Percentiles rank a stretch among this genome's conserved stretches.
phyloP scores from a whole-genome alignment of 169 alveolate genomes.

The Eimeria maxima region DNA sequence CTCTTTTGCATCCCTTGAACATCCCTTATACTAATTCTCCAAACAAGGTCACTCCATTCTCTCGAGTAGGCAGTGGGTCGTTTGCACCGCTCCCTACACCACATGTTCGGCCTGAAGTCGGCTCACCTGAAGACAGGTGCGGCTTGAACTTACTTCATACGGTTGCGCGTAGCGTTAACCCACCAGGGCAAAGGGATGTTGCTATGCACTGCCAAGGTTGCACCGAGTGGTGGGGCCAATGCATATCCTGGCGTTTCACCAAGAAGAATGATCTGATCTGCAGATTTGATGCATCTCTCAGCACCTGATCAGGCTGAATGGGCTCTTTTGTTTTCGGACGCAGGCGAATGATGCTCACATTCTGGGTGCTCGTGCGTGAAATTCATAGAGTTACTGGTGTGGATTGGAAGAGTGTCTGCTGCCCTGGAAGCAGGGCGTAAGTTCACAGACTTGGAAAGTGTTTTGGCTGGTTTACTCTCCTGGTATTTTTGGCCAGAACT shows the following conservation, averaged over 20 bases:
- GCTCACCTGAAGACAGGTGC: not conserved
- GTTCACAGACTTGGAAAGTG: not conserved
- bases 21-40: not conserved
- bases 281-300: not conserved
- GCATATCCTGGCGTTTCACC: not conserved
- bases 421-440: not conserved
- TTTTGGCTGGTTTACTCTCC: not conserved
- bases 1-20: not conserved
- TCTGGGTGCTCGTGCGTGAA: not conserved
- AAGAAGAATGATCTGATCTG: not conserved
- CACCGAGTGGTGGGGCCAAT: not conserved
- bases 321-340: not conserved
- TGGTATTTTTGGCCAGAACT: not conserved
- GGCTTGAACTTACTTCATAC: not conserved
- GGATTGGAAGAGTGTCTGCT: not conserved
- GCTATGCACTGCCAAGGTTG: not conserved
- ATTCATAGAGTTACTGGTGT: not conserved
- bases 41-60: not conserved
- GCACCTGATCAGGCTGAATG: not conserved
- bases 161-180: not conserved
- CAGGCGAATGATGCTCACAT: not conserved
- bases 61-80: not conserved
- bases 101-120: not conserved
- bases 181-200: not conserved
- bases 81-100: not conserved